phyloP scores from a whole-genome alignment of 2,329 filamentous ascomycete genomes.

The Fusarium marasasianum region DNA sequence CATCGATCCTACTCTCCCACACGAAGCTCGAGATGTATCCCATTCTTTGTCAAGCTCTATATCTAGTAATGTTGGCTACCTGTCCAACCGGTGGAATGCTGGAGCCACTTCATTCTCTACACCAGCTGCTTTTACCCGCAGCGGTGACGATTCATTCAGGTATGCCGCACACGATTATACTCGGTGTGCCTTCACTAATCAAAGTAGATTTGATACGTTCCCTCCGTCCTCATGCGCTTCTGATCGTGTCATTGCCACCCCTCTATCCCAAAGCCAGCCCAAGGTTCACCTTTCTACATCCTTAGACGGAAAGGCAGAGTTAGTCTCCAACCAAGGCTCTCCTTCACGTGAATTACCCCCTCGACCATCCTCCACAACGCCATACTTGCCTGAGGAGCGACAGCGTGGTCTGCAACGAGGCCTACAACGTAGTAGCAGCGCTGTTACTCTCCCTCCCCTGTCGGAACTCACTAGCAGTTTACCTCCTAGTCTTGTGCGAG shows the following conservation, averaged over 20 bases:
- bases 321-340: conserved; percentile 76
- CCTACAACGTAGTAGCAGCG: conserved; percentile 77
- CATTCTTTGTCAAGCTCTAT: conserved; percentile 52
- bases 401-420: conserved; percentile 69
- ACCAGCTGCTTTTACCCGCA: conserved; percentile 53
- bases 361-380: conserved; percentile 58
- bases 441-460: conserved; percentile 68
- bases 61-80: conserved; percentile 58
- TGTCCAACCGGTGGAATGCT: conserved; percentile 66
- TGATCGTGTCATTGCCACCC: conserved; percentile 53
- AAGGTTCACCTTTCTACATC: conserved; percentile 83
- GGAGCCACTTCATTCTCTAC: conserved; percentile 61
- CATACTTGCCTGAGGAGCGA: conserved; percentile 59
- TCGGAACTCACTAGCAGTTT: conserved; percentile 62
- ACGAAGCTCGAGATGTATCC: conserved; percentile 41
- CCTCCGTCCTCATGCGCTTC: conserved; percentile 54
- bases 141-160: conserved; percentile 57
- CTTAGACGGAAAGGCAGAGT: conserved; percentile 88
- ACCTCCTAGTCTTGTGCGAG: conserved; percentile 67
- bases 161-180: conserved; percentile 43
- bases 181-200: conserved; percentile 4
- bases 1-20: conserved; percentile 41
- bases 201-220: conserved; percentile 55
- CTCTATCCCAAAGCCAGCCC: conserved; percentile 48
- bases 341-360: conserved; percentile 65